Percentiles rank a stretch among this genome's conserved stretches.
Evolutionary conservation across 108 stramenopile species (phyloP).

Genomic region (Parmales sp.): DNA sequence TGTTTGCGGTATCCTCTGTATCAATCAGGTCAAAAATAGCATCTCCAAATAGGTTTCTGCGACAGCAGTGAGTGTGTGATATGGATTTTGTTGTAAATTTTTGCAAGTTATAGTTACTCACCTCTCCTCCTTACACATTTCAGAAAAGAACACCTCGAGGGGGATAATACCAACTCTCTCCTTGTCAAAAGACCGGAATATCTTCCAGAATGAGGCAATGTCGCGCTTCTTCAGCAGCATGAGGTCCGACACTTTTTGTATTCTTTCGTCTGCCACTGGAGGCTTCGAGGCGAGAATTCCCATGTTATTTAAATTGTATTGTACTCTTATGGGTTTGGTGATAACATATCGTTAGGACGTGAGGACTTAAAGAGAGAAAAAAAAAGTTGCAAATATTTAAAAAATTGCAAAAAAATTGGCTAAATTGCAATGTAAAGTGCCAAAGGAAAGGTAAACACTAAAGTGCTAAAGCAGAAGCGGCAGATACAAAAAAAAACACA

Average conservation of each 20-base stretch:
- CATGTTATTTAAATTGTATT: no score
- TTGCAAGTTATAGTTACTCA: no score
- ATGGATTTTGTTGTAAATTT: no score
- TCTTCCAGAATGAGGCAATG: slow-evolving; percentile 7
- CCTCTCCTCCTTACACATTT: background rate
- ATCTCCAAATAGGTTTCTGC: slow-evolving; percentile 5
- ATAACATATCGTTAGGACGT: background rate
- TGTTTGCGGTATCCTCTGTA: slow-evolving; percentile 2
- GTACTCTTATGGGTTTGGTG: background rate
- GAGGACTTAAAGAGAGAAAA: background rate
- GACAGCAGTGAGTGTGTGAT: no score
- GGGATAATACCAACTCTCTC: background rate
- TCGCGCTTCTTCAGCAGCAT: background rate
- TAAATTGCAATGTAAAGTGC: no score
- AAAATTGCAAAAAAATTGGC: no score
- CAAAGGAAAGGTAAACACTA: no score
- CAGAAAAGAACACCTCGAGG: background rate
- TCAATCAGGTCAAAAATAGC: slow-evolving; percentile 8
- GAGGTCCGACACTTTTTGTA: background rate
- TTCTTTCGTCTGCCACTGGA: background rate
- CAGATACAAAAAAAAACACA: no score
- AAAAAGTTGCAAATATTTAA: background rate
- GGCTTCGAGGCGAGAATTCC: background rate
- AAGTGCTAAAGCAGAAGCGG: no score
- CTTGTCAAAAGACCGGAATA: background rate